Evolutionary conservation across 805 yeast species (phyloP).

Genomic region (Candida morakotiae): DNA sequence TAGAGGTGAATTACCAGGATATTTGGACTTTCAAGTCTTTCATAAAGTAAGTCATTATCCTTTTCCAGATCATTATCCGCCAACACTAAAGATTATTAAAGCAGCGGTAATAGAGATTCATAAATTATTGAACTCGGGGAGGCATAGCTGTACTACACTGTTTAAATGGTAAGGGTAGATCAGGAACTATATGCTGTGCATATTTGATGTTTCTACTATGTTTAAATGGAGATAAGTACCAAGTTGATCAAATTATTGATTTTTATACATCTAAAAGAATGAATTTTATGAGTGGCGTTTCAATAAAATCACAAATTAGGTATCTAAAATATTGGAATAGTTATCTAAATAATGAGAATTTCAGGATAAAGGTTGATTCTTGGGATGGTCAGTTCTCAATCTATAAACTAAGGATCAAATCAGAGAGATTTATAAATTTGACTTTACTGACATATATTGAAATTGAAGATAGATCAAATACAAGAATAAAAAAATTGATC

Average conservation of each 20-base stretch:
- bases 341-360: slow-evolving; percentile 6
- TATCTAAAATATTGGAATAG: slow-evolving; percentile 55
- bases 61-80: slow-evolving; percentile 76
- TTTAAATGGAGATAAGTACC: slow-evolving; percentile 2
- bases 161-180: slow-evolving; percentile 87
- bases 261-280: slow-evolving; percentile 57
- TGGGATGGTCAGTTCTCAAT: not conserved
- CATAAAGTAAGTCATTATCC: slow-evolving; percentile 43
- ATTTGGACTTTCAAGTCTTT: slow-evolving; percentile 34
- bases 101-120: slow-evolving; percentile 42
- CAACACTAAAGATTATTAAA: slow-evolving; percentile 53
- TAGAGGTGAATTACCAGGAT: slow-evolving; percentile 51
- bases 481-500: not conserved
- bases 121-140: slow-evolving; percentile 30
- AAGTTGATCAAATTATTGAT: slow-evolving; percentile 44
- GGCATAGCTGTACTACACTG: slow-evolving; percentile 77
- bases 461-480: not conserved
- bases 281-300: slow-evolving; percentile 57
- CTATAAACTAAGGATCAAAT: not conserved
- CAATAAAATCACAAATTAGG: slow-evolving; percentile 65
- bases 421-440: not conserved
- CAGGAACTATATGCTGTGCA: slow-evolving; percentile 74
- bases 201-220: slow-evolving; percentile 50
- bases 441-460: not conserved
- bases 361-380: not conserved